These are phyloP conservation scores for Dissophora ornata DNA, from an alignment of 192 early-diverging fungal genomes.

Conservation along the genomic window DNA sequence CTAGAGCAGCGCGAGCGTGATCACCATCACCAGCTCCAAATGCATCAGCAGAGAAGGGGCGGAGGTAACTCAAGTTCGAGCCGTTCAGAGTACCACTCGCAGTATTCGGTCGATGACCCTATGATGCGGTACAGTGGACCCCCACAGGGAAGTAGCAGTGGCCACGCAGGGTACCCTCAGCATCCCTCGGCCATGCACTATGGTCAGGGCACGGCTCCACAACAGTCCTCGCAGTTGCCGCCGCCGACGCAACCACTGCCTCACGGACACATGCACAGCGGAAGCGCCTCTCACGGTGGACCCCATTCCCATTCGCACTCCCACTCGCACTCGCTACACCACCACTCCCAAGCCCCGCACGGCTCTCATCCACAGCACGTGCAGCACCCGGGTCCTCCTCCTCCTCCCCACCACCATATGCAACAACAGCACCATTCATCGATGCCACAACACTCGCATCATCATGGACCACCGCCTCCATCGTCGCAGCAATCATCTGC, in stretches of 20 bases:
- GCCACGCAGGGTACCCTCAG: constrained; percentile 34
- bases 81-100: constrained; percentile 38
- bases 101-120: constrained; percentile 26
- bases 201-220: constrained; percentile 34
- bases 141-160: constrained; percentile 29
- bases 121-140: constrained; percentile 51
- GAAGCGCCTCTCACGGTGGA: constrained; percentile 29
- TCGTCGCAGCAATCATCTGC: constrained; percentile 17
- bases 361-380: constrained; percentile 28
- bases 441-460: constrained; percentile 23
- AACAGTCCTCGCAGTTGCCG: constrained; percentile 28
- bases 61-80: constrained; percentile 28
- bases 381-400: constrained; percentile 44
- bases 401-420: constrained; percentile 49
- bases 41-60: constrained; percentile 27
- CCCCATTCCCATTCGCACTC: constrained; percentile 40
- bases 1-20: constrained; percentile 39
- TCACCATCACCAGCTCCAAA: constrained; percentile 34
- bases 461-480: constrained; percentile 36
- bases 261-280: constrained; percentile 46
- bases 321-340: constrained; percentile 37
- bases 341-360: constrained; percentile 35
- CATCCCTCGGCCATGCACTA: constrained; percentile 39
- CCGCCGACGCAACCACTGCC: constrained; percentile 22
- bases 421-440: constrained; percentile 33